Evolutionary conservation across 306 rosid species (phyloP).

Genomic region (Rubus idaeus): DNA sequence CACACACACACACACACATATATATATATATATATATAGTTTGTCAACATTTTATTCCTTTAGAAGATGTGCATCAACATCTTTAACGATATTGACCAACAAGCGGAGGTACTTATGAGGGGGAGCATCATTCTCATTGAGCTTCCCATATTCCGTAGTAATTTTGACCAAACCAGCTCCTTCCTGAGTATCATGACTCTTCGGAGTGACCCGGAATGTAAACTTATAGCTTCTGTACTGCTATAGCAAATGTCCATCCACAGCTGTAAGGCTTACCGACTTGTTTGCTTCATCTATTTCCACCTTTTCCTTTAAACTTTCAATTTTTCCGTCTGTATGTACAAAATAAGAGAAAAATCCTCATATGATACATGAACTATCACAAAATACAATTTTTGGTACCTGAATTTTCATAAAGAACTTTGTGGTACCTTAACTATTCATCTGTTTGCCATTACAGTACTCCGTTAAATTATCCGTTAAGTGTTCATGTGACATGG

Average conservation of each 20-base stretch:
- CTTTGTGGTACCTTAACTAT: too few species aligned
- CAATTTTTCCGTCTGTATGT: background rate
- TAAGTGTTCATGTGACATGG: too few species aligned
- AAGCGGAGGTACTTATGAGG: conserved; percentile 19
- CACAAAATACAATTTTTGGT: too few species aligned
- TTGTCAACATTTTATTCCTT: background rate
- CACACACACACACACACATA: too few species aligned
- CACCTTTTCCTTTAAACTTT: conserved; percentile 23
- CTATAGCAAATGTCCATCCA: conserved; percentile 20
- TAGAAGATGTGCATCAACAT: conserved; percentile 20
- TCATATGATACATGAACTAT: too few species aligned
- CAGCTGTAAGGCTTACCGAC: background rate
- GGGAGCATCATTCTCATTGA: background rate
- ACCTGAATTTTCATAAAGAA: too few species aligned
- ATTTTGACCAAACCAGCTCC: conserved; percentile 3
- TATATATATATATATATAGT: too few species aligned
- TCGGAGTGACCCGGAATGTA: conserved; percentile 9
- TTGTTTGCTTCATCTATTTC: conserved; percentile 24
- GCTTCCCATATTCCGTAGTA: conserved; percentile 21
- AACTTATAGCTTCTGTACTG: background rate
- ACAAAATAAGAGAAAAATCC: too few species aligned
- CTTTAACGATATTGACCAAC: background rate
- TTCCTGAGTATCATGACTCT: background rate
- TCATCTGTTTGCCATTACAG: too few species aligned
- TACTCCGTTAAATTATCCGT: too few species aligned